These are phyloP conservation scores for Cladobotryum protrusum DNA, from an alignment of 2,329 filamentous ascomycete genomes.

Conservation along the genomic window DNA sequence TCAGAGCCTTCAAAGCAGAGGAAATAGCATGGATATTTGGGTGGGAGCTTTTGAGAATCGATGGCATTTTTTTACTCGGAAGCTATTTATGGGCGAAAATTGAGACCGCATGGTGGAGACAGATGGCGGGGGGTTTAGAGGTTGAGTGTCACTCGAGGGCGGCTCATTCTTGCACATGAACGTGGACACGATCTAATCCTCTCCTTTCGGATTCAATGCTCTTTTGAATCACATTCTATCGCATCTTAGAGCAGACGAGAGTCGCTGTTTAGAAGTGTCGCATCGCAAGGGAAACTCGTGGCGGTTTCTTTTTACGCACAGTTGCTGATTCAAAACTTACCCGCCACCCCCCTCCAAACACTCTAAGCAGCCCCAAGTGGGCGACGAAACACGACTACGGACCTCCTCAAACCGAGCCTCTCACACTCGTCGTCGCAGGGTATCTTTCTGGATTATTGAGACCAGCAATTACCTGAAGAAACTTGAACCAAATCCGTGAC, in stretches of 20 bases:
- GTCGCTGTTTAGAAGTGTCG: not conserved
- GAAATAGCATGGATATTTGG: constrained; percentile 1
- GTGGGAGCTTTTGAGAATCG: not conserved
- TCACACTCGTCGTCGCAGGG: constrained; percentile 14
- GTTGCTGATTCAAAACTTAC: constrained; percentile 1
- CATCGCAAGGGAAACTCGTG: not conserved
- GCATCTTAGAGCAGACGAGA: not conserved
- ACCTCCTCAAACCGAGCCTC: constrained; percentile 11
- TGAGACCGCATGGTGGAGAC: not conserved
- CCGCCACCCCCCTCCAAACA: not conserved
- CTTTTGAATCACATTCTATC: not conserved
- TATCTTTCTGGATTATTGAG: no score
- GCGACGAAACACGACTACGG: constrained; percentile 13
- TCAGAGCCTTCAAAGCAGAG: constrained; percentile 7
- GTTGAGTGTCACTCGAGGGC: no score
- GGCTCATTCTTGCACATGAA: no score
- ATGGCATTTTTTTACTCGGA: not conserved
- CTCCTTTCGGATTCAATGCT: no score
- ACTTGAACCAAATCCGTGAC: no score
- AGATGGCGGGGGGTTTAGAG: not conserved
- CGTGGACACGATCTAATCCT: no score
- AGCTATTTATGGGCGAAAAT: constrained; percentile 6
- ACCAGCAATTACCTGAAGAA: no score
- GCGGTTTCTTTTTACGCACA: not conserved
- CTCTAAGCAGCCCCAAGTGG: constrained; percentile 4